Conservation (phyloP, 345 rosid species). For the Salix brachista region DNA sequence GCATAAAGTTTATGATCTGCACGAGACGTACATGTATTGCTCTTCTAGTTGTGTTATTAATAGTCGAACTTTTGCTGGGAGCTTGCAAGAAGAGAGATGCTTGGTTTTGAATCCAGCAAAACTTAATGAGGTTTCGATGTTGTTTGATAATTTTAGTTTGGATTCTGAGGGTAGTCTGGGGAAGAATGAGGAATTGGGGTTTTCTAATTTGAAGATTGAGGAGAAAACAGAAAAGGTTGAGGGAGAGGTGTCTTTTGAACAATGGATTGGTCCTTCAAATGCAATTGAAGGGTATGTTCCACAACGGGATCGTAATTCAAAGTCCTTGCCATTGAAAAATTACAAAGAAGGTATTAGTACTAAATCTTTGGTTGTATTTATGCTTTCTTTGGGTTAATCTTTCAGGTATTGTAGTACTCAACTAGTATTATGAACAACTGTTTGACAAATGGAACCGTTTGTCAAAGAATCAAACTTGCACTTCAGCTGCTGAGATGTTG, state of each 20-base stretch:
- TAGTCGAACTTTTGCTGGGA: conserved; percentile 48
- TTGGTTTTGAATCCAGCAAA: conserved; percentile 38
- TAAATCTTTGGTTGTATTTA: no score
- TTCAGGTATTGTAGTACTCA: no score
- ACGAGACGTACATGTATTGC: conserved; percentile 61
- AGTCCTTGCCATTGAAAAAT: conserved; percentile 16
- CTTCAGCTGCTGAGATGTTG: no score
- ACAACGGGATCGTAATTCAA: conserved; percentile 22
- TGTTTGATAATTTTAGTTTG: conserved; percentile 37
- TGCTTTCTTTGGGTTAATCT: no score
- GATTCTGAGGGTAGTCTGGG: conserved; percentile 19
- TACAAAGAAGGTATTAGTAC: conserved; percentile 29
- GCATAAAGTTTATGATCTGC: conserved; percentile 61
- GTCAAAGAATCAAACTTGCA: no score
- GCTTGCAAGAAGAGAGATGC: conserved; percentile 54
- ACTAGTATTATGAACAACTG: no score
- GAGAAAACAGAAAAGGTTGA: conserved; percentile 42
- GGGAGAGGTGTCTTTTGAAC: conserved; percentile 36
- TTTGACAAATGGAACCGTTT: no score
- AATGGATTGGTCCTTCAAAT: conserved; percentile 65
- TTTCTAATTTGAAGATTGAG: conserved; percentile 47
- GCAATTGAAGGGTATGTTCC: conserved; percentile 94
- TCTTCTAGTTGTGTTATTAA: conserved; percentile 54
- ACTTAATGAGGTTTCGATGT: conserved; percentile 41
- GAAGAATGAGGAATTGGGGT: conserved; percentile 40